These are phyloP conservation scores for Ziziphus jujuba DNA, from an alignment of 306 rosid species.

Conservation along the genomic window DNA sequence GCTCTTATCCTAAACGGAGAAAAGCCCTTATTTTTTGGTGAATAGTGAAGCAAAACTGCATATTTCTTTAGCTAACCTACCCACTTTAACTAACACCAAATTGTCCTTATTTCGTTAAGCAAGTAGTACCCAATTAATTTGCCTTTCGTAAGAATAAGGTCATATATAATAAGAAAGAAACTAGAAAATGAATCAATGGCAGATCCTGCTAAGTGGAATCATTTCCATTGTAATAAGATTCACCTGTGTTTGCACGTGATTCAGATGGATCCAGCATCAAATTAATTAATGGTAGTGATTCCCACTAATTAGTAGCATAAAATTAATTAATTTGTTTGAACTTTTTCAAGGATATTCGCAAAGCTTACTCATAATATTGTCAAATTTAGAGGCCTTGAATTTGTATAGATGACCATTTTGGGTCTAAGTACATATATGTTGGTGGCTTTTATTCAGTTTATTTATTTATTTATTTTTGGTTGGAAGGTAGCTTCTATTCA, in stretches of 20 bases:
- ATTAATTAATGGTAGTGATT: too few species aligned
- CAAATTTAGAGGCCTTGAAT: too few species aligned
- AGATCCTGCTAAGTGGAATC: conserved; percentile 12
- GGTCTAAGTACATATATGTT: too few species aligned
- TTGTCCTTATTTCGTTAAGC: neutral
- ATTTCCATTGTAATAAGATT: neutral
- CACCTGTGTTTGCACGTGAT: conserved; percentile 10
- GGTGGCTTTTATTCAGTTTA: too few species aligned
- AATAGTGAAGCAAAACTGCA: neutral
- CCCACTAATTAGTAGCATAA: too few species aligned
- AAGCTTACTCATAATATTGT: too few species aligned
- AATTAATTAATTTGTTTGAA: too few species aligned
- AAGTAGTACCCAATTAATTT: conserved; percentile 5
- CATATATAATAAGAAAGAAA: conserved; percentile 2
- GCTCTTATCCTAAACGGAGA: conserved; percentile 6
- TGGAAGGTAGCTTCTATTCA: too few species aligned
- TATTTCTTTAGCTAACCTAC: neutral
- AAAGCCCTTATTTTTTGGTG: conserved; percentile 1
- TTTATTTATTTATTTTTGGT: too few species aligned
- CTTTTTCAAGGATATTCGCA: too few species aligned
- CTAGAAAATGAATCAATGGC: neutral
- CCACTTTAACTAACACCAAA: too few species aligned
- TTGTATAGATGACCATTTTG: too few species aligned
- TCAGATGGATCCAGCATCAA: conserved; percentile 3
- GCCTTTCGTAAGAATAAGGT: neutral